Percentiles rank a stretch among this genome's conserved stretches.
Evolutionary conservation across 345 rosid species (phyloP).

Genomic region (Eucalyptus erythrocorys): DNA sequence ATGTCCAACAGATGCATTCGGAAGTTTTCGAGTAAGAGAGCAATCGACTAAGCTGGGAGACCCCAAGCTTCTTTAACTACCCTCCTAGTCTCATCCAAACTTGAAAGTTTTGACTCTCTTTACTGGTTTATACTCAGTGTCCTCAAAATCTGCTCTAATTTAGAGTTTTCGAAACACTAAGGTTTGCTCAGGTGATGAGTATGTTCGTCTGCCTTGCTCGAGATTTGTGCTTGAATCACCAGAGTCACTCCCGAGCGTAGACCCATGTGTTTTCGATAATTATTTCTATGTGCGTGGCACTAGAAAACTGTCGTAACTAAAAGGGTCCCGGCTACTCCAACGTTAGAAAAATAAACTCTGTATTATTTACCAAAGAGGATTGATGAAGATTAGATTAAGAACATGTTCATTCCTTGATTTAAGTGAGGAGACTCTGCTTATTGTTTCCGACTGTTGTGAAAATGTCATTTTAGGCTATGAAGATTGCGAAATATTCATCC

Average conservation of each 20-base stretch:
- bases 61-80: too few relatives aligned
- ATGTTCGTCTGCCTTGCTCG: background rate
- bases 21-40: too few relatives aligned
- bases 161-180: background rate
- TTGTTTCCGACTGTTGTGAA: background rate
- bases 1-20: too few relatives aligned
- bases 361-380: background rate
- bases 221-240: background rate
- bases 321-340: background rate
- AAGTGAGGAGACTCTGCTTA: background rate
- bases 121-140: background rate
- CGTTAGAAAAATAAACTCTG: background rate
- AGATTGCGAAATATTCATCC: background rate
- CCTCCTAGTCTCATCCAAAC: too few relatives aligned
- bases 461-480: background rate
- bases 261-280: background rate
- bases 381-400: background rate
- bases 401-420: background rate
- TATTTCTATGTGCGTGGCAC: background rate
- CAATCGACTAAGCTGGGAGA: too few relatives aligned
- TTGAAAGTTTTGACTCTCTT: too few relatives aligned
- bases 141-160: background rate
- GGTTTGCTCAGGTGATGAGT: background rate
- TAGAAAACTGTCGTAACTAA: background rate
- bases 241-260: background rate